Evolutionary conservation across 176 grass and related monocot species (phyloP), one percentile per base, ranked within the genome.

Genomic region (Ampelocalamus luodianensis): DNA sequence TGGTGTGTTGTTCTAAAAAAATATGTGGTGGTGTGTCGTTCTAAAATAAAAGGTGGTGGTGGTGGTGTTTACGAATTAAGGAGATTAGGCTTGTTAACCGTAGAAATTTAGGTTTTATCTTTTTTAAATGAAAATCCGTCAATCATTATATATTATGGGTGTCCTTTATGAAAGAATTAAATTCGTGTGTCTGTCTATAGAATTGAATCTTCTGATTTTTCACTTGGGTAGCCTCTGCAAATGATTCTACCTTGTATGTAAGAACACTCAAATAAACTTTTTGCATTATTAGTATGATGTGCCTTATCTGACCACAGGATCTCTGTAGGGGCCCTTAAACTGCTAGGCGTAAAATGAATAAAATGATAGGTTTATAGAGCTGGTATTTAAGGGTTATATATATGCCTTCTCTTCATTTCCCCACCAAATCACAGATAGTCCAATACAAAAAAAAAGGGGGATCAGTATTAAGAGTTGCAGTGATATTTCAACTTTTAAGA

Each of bases 231-330:
- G 14, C 40, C 80, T 51, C 23, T 61, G 34, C 7, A 51, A 1
- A 63, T 51, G 22, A 16, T 72, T 17, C 27, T 62, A 62, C 11
- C 71, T 62, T 23, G 17, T 73, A 67, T 54, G 42, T 15, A 83
- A 63, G 58, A 72, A 22, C 10, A 4, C 51, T 22, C 24, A 48
- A 61, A 32, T 20, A 42, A 12, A 84, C 15, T 32, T 75, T 64
- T 51, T 74, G 20, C 74, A 65, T 5, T 38, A 49, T 49, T 36
- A 60, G 40, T 61, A 50, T 45, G 3, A 0, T 27, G 38, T 22
- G 13, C n/a, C 51, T 64, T 76, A 71, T 71, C 74, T 81, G 51
- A 85, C 43, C 1, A 58, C 53, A 38, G 4, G 61, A 51, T 29
- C 22, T 40, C 7, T 50, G 53, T 77, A 50, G 64, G n/a, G 22